Evolutionary conservation across 2,329 filamentous ascomycete species (phyloP).

Genomic region (Fusarium brachygibbosum): DNA sequence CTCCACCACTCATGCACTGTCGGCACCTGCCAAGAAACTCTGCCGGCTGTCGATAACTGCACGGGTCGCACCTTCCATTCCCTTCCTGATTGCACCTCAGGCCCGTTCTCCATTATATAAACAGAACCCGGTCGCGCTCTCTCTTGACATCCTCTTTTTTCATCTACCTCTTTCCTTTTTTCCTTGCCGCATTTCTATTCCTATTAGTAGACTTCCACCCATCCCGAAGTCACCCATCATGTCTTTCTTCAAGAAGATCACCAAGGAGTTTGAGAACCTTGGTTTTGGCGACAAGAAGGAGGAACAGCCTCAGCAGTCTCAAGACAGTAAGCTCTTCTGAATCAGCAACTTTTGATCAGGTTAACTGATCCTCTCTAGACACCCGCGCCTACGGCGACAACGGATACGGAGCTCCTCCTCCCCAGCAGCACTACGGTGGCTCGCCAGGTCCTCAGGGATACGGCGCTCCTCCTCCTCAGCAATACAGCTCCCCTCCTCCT

Average conservation of each 20-base stretch:
- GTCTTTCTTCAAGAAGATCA: slow-evolving; percentile 62
- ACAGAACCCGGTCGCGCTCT: slow-evolving; percentile 24
- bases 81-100: slow-evolving; percentile 18
- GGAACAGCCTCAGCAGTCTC: slow-evolving; percentile 39
- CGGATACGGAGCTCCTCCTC: slow-evolving; percentile 55
- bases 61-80: slow-evolving; percentile 12
- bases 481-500: slow-evolving; percentile 11
- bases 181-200: slow-evolving; percentile 3
- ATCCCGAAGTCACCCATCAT: slow-evolving; percentile 48
- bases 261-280: slow-evolving; percentile 62
- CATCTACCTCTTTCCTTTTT: slow-evolving; percentile 17
- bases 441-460: slow-evolving; percentile 44
- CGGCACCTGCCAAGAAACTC: slow-evolving; percentile 31
- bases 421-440: slow-evolving; percentile 29
- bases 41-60: slow-evolving; percentile 31
- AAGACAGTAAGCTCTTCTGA: slow-evolving; percentile 35
- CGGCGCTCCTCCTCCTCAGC: slow-evolving; percentile 54
- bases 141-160: slow-evolving; percentile 15
- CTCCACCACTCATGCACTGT: slow-evolving; percentile 32
- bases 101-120: slow-evolving; percentile 38
- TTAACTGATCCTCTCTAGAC: slow-evolving; percentile 31
- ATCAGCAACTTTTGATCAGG: too few species aligned
- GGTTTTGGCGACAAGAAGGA: slow-evolving; percentile 58
- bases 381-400: slow-evolving; percentile 49
- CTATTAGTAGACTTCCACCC: slow-evolving; percentile 10